Evolutionary conservation across 331 rosid species (phyloP).

Genomic region (Ulmus americana): DNA sequence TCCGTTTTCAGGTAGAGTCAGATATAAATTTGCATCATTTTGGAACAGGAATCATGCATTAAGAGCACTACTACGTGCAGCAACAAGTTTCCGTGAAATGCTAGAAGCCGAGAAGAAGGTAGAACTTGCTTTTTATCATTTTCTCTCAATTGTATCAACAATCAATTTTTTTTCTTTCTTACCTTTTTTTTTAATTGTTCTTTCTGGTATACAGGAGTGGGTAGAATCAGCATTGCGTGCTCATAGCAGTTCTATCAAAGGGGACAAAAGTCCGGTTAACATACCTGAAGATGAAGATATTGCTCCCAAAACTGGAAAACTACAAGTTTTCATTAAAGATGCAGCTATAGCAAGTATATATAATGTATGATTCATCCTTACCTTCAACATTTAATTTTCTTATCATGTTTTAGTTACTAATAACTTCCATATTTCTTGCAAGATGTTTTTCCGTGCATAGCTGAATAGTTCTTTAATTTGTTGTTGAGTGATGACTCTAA

Average conservation of each 20-base stretch:
- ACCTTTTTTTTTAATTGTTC: constrained; percentile 10
- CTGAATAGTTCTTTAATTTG: constrained; percentile 68
- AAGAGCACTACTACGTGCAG: constrained; percentile 70
- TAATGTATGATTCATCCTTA: constrained; percentile 48
- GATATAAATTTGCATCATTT: constrained; percentile 95
- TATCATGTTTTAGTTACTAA: constrained; percentile 24
- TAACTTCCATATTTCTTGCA: constrained; percentile 34
- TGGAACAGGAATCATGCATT: constrained; percentile 96
- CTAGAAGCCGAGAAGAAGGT: constrained; percentile 95
- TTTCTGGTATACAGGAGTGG: constrained; percentile 53
- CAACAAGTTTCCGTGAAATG: constrained; percentile 58
- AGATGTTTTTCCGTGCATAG: constrained; percentile 74
- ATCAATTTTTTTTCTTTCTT: neutral
- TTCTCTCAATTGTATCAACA: neutral
- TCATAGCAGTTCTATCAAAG: constrained; percentile 83
- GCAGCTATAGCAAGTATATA: constrained; percentile 62
- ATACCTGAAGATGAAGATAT: constrained; percentile 54
- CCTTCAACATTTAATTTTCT: constrained; percentile 14
- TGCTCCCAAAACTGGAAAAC: constrained; percentile 45
- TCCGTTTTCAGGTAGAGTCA: constrained; percentile 81
- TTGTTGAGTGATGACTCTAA: constrained; percentile 60
- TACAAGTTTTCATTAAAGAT: constrained; percentile 65
- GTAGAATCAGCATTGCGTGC: constrained; percentile 95
- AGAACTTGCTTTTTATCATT: constrained; percentile 3
- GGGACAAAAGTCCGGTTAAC: constrained; percentile 37